Evolutionary conservation across 2,329 filamentous ascomycete genomes (phyloP).

Genomic region (Clonostachys rosea): DNA sequence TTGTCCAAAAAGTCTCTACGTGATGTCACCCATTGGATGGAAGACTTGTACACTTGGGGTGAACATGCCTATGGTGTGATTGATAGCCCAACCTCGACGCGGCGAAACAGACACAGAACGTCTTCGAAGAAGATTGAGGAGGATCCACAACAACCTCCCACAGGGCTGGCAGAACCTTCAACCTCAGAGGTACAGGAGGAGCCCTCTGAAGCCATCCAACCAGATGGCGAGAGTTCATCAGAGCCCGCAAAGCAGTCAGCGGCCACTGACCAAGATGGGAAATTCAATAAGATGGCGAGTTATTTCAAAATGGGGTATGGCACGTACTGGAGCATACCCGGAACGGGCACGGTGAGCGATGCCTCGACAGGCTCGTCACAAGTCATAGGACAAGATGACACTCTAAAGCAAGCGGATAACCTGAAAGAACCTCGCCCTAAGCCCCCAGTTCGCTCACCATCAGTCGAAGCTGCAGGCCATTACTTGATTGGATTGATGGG

Average conservation of each 20-base stretch:
- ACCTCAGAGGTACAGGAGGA: too few relatives aligned
- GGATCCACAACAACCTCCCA: not conserved
- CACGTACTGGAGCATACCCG: slow-evolving; percentile 55
- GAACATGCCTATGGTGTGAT: slow-evolving; percentile 79
- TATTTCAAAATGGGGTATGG: slow-evolving; percentile 66
- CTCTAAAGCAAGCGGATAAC: not conserved
- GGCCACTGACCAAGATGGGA: not conserved
- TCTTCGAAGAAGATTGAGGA: not conserved
- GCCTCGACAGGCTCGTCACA: slow-evolving; percentile 6
- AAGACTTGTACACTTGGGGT: slow-evolving; percentile 81
- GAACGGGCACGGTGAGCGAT: slow-evolving; percentile 8
- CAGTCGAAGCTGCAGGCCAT: slow-evolving; percentile 29
- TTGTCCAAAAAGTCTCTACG: slow-evolving; percentile 68
- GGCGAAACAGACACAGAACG: slow-evolving; percentile 39
- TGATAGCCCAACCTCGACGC: slow-evolving; percentile 67
- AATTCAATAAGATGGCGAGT: slow-evolving; percentile 41
- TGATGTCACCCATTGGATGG: slow-evolving; percentile 79
- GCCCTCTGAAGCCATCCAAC: too few relatives aligned
- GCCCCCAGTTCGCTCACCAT: slow-evolving; percentile 6
- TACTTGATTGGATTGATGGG: slow-evolving; percentile 68
- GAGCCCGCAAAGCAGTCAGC: too few relatives aligned
- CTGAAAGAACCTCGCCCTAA: not conserved
- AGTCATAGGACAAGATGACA: too few relatives aligned
- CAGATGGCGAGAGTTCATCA: too few relatives aligned
- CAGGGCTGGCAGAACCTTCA: not conserved